Conservation (phyloP, 495 filamentous ascomycete genomes). For the Aspergillus steynii region DNA sequence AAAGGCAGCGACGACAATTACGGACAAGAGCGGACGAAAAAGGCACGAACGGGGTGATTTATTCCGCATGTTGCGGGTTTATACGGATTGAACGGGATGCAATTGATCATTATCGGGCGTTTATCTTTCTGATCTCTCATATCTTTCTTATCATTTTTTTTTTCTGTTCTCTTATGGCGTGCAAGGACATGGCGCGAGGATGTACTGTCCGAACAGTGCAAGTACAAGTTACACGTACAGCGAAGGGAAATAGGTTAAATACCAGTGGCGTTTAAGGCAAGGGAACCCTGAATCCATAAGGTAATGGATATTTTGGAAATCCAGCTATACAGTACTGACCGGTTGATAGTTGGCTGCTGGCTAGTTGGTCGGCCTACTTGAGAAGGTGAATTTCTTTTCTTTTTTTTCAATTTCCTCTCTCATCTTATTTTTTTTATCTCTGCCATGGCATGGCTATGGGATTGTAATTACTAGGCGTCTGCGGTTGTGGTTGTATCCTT, state of each 20-base stretch:
- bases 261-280: not conserved
- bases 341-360: too few species aligned
- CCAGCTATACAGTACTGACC: too few species aligned
- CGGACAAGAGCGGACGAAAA: constrained; percentile 20
- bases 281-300: not conserved
- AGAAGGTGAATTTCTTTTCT: too few species aligned
- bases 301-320: too few species aligned
- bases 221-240: not conserved
- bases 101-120: not conserved
- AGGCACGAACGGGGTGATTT: constrained; percentile 12
- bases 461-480: too few species aligned
- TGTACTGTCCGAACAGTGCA: not conserved
- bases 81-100: not conserved
- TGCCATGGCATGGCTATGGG: too few species aligned
- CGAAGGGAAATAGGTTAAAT: not conserved
- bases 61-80: not conserved
- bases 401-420: too few species aligned
- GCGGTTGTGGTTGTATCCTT: too few species aligned
- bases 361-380: too few species aligned
- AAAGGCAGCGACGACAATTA: constrained; percentile 11
- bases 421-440: too few species aligned
- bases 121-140: not conserved
- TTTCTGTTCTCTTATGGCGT: not conserved
- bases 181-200: not conserved
- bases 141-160: too few species aligned